Evolutionary conservation across 441 rosid species (phyloP), one percentile per base, ranked within the genome.

Genomic region (Aleurites moluccanus): DNA sequence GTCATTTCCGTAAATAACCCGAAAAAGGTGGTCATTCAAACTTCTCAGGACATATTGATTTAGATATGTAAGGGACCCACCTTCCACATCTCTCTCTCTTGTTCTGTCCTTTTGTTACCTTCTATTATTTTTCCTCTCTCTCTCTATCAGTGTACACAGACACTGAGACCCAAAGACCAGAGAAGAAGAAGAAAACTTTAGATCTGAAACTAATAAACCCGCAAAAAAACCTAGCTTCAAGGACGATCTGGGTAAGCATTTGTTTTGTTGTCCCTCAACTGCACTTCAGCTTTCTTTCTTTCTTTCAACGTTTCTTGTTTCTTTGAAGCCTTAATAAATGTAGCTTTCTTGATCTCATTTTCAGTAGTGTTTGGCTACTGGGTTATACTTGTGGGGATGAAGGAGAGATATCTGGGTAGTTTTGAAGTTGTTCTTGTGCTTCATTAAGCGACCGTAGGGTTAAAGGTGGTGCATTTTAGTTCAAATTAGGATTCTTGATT

Each of bases 151-250:
- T 70, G 21, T 6, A 60, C 63, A 72, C 84, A 70, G 21, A 45
- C 57, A 57, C 75, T 53, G 59, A 67, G 35, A 70, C 47, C 65
- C 69, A 40, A 28, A 63, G 74, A 42, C 59, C 64, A 30, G 4
- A 44, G 56, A 66, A n/a, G 13, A 14, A 47, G 38, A 38, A 38
- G 40, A 5, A 64, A 77, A 74, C 80, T 83, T 73, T 74, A 85
- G 91, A 88, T 90, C 92, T 88, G 86, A 74, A 75, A 78, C 79
- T 70, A 25, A 20, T 44, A 66, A 64, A 45, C 61, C 75, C 45
- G 3, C 82, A 57, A 70, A 77, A 72, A 61, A 40, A 49, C 75
- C 60, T 70, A 45, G 53, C 71, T 75, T 57, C 70, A 71, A 50
- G 73, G 50, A 50, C 77, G 73, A 83, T 82, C 72, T 79, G 69